Conservation (phyloP, 2,329 filamentous ascomycete genomes). For the Aspergillus calidoustus region DNA sequence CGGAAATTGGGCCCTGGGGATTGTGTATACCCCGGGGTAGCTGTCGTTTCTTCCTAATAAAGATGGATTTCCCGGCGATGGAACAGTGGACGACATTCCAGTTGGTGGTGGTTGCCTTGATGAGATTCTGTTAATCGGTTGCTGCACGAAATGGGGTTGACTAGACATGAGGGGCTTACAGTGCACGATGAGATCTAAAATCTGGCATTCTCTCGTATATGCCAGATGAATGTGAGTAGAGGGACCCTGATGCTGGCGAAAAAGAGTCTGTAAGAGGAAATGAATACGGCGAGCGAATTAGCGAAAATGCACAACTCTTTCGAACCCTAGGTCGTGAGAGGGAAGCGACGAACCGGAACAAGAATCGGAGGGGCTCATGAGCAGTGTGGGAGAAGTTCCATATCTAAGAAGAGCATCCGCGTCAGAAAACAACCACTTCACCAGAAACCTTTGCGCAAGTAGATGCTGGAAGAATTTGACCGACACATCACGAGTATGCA, state of each 20-base stretch:
- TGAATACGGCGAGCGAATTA: constrained; percentile 6
- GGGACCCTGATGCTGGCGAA: constrained; percentile 36
- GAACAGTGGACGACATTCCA: constrained; percentile 49
- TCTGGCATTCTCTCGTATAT: constrained; percentile 46
- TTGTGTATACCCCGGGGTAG: constrained; percentile 40
- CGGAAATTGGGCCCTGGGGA: constrained; percentile 38
- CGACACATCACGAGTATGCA: constrained; percentile 22
- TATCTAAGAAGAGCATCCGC: constrained; percentile 49
- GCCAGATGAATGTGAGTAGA: constrained; percentile 41
- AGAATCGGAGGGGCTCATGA: constrained; percentile 57
- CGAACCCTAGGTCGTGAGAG: background rate
- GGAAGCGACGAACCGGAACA: constrained; percentile 54
- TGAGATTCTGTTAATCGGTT: constrained; percentile 23
- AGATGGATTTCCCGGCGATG: constrained; percentile 35
- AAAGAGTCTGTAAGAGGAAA: constrained; percentile 38
- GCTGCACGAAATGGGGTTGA: background rate
- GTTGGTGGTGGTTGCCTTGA: constrained; percentile 51
- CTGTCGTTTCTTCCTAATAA: constrained; percentile 46
- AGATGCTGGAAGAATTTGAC: constrained; percentile 4
- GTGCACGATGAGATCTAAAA: constrained; percentile 41
- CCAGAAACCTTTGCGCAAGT: background rate
- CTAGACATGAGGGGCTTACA: constrained; percentile 39
- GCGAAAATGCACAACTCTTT: background rate
- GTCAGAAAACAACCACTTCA: constrained; percentile 21
- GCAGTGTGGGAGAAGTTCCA: constrained; percentile 54